Evolutionary conservation across 495 filamentous ascomycete genomes (phyloP).

Genomic region (Pseudomonodictys pantanalensis): DNA sequence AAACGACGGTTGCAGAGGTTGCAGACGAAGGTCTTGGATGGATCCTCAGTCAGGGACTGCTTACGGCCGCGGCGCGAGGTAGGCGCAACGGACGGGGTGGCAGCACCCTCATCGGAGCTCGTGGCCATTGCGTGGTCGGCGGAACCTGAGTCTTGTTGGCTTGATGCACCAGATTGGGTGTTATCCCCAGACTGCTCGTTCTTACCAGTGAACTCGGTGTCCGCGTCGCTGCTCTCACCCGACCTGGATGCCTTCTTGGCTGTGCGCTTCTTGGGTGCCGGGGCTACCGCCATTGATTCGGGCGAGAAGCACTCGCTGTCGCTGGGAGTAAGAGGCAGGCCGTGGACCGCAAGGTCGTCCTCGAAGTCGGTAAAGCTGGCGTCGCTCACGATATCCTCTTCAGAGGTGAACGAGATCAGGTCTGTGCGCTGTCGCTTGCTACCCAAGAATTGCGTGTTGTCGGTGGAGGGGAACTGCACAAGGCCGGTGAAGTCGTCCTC

Average conservation of each 20-base stretch:
- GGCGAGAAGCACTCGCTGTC: slow-evolving; percentile 38
- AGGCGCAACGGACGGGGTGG: slow-evolving; percentile 50
- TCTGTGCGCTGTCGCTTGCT: slow-evolving; percentile 77
- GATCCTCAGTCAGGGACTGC: slow-evolving; percentile 96
- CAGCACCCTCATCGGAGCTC: slow-evolving; percentile 41
- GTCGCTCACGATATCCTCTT: slow-evolving; percentile 75
- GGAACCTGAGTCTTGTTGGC: slow-evolving; percentile 45
- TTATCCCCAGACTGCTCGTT: slow-evolving; percentile 43
- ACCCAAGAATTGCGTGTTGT: slow-evolving; percentile 60
- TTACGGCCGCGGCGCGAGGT: slow-evolving; percentile 94
- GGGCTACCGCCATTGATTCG: slow-evolving; percentile 45
- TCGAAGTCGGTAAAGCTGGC: slow-evolving; percentile 74
- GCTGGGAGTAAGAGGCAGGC: slow-evolving; percentile 45
- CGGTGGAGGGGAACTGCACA: slow-evolving; percentile 60
- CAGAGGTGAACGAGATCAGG: slow-evolving; percentile 54
- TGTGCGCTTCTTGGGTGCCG: slow-evolving; percentile 61
- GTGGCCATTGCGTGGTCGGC: slow-evolving; percentile 36
- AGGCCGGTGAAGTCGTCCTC: slow-evolving; percentile 85
- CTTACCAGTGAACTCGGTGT: slow-evolving; percentile 41
- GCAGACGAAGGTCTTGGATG: slow-evolving; percentile 97
- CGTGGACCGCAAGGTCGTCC: slow-evolving; percentile 58
- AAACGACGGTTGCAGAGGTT: slow-evolving; percentile 94
- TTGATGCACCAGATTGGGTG: slow-evolving; percentile 34
- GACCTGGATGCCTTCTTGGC: slow-evolving; percentile 54
- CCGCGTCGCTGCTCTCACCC: slow-evolving; percentile 42